Base-by-base conservation (phyloP, 2,329 filamentous ascomycete genomes). In the Rachicladosporium sp. region DNA sequence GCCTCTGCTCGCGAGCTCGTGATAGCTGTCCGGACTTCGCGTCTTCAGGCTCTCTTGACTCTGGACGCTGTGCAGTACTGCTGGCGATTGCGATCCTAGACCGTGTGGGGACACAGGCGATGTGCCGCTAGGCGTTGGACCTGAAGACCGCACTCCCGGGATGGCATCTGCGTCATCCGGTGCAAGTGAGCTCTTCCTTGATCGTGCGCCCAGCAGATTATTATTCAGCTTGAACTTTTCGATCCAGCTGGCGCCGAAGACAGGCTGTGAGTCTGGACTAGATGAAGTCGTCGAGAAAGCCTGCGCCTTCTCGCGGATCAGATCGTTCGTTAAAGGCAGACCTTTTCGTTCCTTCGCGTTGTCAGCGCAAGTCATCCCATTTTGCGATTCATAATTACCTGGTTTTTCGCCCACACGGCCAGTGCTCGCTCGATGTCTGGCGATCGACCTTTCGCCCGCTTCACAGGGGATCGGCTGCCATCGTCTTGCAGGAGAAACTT, bases 171-270 rank as follows among this genome's bases (percentile, higher is more conserved):
- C 73, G 39, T 88, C 82, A 56, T 84, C 87, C 30, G 78, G 58
- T 34, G 63, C 65, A 37, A 69, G 57, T 5, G 73, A 75, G 23
- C 64, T 61, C 55, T 75, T 76, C 34, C 73, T 62, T 33, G 67
- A 67, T 50, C 70, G 71, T 8, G 70, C 63, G 30, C 70, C 68
- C 49, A 68, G 60, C 8, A 80, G 55, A 46, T 73, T 78, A 58
- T 93, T 81, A 65, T 89, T 94, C 57, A 86, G 77, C 67, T 95
- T 94, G 69, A 96, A 96, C 58, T 91, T 93, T 55, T 94, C 86
- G 29, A 96, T 71, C 88, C 89, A 95, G 49, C 71, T 78, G 23
- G 76, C 68, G 49, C 76, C 91, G 47, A 85, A 74, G 52, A 81
- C 83, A 41, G 81, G 62, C 36, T 84, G 76, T 46, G 72, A 77